phyloP scores from a whole-genome alignment of 805 yeast species.

The Danielia oregonensis region DNA sequence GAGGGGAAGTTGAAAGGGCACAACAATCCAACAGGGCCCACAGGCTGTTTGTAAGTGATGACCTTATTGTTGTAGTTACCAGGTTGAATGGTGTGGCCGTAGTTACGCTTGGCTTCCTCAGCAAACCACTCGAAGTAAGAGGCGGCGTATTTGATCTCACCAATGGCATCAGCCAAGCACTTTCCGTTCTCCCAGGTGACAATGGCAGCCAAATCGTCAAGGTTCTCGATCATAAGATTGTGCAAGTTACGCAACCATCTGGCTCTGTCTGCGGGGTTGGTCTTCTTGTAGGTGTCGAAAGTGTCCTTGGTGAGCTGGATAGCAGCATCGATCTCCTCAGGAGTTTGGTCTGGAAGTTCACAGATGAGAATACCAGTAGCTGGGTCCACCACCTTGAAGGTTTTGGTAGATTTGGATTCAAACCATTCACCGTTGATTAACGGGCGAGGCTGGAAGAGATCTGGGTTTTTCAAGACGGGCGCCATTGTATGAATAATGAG shows the following conservation, averaged over 20 bases:
- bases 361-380: conserved; percentile 35
- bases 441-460: conserved; percentile 29
- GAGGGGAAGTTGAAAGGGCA: conserved; percentile 69
- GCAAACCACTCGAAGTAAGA: conserved; percentile 43
- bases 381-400: conserved; percentile 37
- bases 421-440: conserved; percentile 40
- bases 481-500: no score
- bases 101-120: conserved; percentile 55
- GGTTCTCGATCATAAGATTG: conserved; percentile 50
- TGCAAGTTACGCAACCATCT: conserved; percentile 47
- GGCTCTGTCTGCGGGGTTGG: conserved; percentile 49
- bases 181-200: conserved; percentile 62
- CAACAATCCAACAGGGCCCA: conserved; percentile 61
- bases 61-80: conserved; percentile 48
- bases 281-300: conserved; percentile 43
- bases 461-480: conserved; percentile 29
- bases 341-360: conserved; percentile 43
- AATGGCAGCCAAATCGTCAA: conserved; percentile 54
- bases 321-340: conserved; percentile 41
- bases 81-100: conserved; percentile 58
- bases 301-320: conserved; percentile 46
- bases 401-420: conserved; percentile 32
- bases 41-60: conserved; percentile 53
- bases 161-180: conserved; percentile 48
- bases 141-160: conserved; percentile 58